Base-by-base conservation (phyloP, 108 stramenopile species). In the Pinguiococcus pyrenoidosus region DNA sequence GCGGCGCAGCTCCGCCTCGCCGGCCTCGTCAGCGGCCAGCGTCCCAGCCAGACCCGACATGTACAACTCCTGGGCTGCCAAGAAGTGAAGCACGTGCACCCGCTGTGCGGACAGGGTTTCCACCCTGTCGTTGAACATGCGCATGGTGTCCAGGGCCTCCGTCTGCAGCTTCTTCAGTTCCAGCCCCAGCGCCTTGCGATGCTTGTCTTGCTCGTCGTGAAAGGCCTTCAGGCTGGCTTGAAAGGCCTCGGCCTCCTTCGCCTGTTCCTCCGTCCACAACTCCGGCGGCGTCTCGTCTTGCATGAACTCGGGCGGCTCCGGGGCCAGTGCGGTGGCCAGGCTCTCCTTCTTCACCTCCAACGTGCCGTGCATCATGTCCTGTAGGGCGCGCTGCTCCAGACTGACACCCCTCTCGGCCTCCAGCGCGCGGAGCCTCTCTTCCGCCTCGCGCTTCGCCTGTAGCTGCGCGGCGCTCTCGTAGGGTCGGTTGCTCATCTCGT, bases 331-430 rank as follows among this genome's bases (percentile, higher is more conserved):
- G 2, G 62, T 44, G 7, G 66, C 38, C 7, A 22, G 24, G 9
- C 17, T 20, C 24, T 66, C 69, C 24, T 66, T 39, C 64, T 74
- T 76, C 4, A 36, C 69, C 36, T 74, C 77, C 6, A 79, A 56
- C 13, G 75, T 79, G 5, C 77, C 77, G 32, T 68, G 35, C 77
- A 79, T 79, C 77, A 79, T 79, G 23, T 77, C 75, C 24, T 59
- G 46, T 13, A 72, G 34, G 1, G 61, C 71, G 8, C 69, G 37
- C 3, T 22, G 24, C 16, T 29, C 40, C 6, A 8, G 17, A 21
- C 26, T 61, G 9, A 56, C 52, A 13, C 48, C 52, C 4, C 46
- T 44, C 21, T 8, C 9, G 35, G 35, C 9, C 44, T 55, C 64
- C 8, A n/a, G n/a, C n/a, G 44, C 8, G 20, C 56, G 44, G 22